Evolutionary conservation across 2,329 filamentous ascomycete genomes (phyloP), one percentile per base, ranked within the genome.

Genomic region (Seiridium unicorne): DNA sequence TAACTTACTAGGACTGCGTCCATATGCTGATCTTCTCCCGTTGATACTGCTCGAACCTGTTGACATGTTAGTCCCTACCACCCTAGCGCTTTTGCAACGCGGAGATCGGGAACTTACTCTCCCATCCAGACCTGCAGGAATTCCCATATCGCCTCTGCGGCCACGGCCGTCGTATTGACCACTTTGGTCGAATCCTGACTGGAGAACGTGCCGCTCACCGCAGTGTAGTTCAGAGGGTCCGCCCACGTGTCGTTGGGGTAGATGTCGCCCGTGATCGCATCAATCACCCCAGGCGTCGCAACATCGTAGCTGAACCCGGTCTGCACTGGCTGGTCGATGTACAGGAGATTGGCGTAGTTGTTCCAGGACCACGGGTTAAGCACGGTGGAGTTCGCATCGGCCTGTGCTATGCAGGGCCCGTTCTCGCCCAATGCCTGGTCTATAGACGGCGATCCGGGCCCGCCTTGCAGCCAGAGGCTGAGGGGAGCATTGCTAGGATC

Each of bases 301-400:
- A 34, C 64, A 46, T 69, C 65, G 51, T 73, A 72, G 32, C 69
- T 72, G 63, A 71, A 70, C 8, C 70, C 70, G 1, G 68, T 66
- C 53, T 67, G 70, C 60, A 69, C 65, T 0, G 69, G 87, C 71
- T 89, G 83, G 67, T 90, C 87, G 62, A 89, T 85, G 70, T 86
- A 89, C 6, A 89, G 80, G 78, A 88, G 82, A 62, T 88, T 88
- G 61, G 80, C 82, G 13, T 81, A 78, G 65, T 85, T 85, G 65
- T 82, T 84, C 83, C 84, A 88, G 2, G 82, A 82, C 75, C 82
- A 87, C 0, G 83, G 82, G 61, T 88, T 88, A 32, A 76, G 61
- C 18, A 66, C 67, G 0, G 78, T 79, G n/a, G 70, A 72, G 67
- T 84, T 83, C 51, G 79, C 81, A 44, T 84, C 80, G 47, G 74